Percentiles rank a stretch among this genome's conserved stretches.
These are phyloP conservation scores for Kernera saxatilis DNA, from an alignment of 345 rosid species.

Conservation along the genomic window DNA sequence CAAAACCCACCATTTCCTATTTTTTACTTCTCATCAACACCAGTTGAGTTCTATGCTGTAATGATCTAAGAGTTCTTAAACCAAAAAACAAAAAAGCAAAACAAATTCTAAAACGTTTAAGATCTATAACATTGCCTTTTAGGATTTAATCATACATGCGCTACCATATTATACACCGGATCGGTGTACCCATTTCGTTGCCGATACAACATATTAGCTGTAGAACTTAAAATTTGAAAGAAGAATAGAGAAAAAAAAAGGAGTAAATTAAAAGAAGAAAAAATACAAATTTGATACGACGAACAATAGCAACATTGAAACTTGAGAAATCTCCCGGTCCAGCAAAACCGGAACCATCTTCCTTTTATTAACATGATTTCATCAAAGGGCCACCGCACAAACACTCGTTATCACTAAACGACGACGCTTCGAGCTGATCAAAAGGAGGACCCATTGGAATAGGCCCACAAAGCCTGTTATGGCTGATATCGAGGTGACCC, in stretches of 20 bases:
- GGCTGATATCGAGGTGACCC: constrained; percentile 84
- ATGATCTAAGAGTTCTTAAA: too few relatives aligned
- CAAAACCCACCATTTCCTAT: background rate
- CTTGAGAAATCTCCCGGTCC: background rate
- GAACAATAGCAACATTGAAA: background rate
- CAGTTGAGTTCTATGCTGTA: background rate
- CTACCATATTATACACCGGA: background rate
- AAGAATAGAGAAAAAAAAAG: background rate
- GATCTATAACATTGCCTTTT: constrained; percentile 22
- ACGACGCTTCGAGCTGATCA: constrained; percentile 62
- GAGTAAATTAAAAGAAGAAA: background rate
- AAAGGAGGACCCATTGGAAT: constrained; percentile 82
- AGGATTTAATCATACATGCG: background rate
- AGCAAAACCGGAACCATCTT: constrained; percentile 4
- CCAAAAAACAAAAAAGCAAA: background rate
- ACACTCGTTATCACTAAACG: constrained; percentile 68
- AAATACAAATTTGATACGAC: background rate
- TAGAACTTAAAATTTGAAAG: background rate
- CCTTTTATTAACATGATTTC: constrained; percentile 44
- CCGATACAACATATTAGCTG: background rate
- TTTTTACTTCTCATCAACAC: background rate
- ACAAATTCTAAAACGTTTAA: background rate
- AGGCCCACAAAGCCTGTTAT: constrained; percentile 81
- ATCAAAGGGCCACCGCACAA: constrained; percentile 81
- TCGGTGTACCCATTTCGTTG: background rate